A percentile compares a stretch with the other conserved stretches of the same genome.
These are phyloP conservation scores for Leccinum imitatum DNA, from an alignment of 768 basidiomycete genomes.

Conservation along the genomic window DNA sequence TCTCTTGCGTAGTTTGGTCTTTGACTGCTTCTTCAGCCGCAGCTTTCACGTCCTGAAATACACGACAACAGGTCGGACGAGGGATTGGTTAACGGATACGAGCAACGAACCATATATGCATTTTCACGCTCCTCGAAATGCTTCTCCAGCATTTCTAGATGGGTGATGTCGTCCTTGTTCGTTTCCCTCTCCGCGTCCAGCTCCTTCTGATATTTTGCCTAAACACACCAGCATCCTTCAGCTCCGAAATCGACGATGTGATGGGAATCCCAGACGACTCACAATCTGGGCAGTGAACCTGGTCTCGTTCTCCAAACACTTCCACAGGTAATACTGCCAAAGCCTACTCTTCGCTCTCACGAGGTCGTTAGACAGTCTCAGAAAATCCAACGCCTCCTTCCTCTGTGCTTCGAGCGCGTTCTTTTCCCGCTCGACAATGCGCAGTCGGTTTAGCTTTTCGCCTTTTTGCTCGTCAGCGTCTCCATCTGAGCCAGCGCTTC, in stretches of 20 bases:
- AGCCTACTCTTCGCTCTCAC: slow-evolving; percentile 69
- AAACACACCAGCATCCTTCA: slow-evolving; percentile 1
- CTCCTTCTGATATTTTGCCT: slow-evolving; percentile 59
- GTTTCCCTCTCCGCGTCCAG: slow-evolving; percentile 68
- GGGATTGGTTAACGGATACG: not conserved
- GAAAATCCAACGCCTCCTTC: slow-evolving; percentile 84
- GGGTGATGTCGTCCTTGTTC: slow-evolving; percentile 77
- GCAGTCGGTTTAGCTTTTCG: slow-evolving; percentile 82
- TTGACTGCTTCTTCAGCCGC: slow-evolving; percentile 38
- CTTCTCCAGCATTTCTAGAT: slow-evolving; percentile 63
- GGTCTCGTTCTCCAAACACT: slow-evolving; percentile 60
- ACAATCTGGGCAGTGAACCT: slow-evolving; percentile 61
- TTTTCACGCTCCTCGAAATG: slow-evolving; percentile 70
- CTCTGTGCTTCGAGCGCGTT: slow-evolving; percentile 83
- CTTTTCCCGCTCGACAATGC: slow-evolving; percentile 92
- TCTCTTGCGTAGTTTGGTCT: slow-evolving; percentile 66
- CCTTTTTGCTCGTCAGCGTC: slow-evolving; percentile 76
- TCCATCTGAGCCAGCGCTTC: slow-evolving; percentile 81
- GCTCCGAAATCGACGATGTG: not conserved
- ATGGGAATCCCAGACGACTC: slow-evolving; percentile 25
- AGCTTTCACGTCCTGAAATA: no score
- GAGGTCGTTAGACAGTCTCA: slow-evolving; percentile 80
- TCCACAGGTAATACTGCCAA: slow-evolving; percentile 83
- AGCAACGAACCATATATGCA: slow-evolving; percentile 59
- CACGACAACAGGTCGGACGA: not conserved